These are phyloP conservation scores for Tolypocladium amazonense DNA, from an alignment of 2,329 filamentous ascomycete species.

Conservation along the genomic window DNA sequence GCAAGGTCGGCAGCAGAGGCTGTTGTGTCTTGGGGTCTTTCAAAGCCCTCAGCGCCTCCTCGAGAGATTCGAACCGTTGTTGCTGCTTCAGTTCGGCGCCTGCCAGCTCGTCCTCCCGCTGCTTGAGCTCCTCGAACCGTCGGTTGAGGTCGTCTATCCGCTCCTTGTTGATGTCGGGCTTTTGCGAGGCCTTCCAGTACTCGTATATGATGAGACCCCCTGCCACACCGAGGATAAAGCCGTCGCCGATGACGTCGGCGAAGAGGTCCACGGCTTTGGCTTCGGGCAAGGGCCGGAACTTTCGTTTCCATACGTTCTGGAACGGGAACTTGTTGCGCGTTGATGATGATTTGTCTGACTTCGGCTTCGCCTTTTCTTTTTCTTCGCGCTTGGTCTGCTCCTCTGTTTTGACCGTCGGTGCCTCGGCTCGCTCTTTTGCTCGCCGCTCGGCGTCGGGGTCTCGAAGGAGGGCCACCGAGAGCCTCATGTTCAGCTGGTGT, in stretches of 20 bases:
- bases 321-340: conserved; percentile 19
- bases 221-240: conserved; percentile 52
- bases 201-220: conserved; percentile 49
- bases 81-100: conserved; percentile 31
- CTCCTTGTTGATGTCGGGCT: conserved; percentile 47
- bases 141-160: conserved; percentile 38
- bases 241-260: conserved; percentile 53
- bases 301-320: conserved; percentile 49
- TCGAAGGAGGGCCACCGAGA: conserved; percentile 48
- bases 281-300: conserved; percentile 53
- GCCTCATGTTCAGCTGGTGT: conserved; percentile 57
- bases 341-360: conserved; percentile 13
- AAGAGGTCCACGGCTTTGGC: conserved; percentile 56
- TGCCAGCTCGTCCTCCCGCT: conserved; percentile 38
- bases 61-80: conserved; percentile 39
- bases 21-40: conserved; percentile 47
- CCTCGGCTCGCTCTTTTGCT: conserved; percentile 51
- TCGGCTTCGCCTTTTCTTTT: conserved; percentile 27
- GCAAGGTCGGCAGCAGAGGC: conserved; percentile 34
- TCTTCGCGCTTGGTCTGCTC: conserved; percentile 48
- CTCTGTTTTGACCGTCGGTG: conserved; percentile 54
- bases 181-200: conserved; percentile 46
- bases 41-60: conserved; percentile 39
- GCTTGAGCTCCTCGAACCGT: conserved; percentile 37
- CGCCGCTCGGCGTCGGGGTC: conserved; percentile 46